Evolutionary conservation across 164 flowering plant species (phyloP).

Genomic region (Tetracentron sinense): DNA sequence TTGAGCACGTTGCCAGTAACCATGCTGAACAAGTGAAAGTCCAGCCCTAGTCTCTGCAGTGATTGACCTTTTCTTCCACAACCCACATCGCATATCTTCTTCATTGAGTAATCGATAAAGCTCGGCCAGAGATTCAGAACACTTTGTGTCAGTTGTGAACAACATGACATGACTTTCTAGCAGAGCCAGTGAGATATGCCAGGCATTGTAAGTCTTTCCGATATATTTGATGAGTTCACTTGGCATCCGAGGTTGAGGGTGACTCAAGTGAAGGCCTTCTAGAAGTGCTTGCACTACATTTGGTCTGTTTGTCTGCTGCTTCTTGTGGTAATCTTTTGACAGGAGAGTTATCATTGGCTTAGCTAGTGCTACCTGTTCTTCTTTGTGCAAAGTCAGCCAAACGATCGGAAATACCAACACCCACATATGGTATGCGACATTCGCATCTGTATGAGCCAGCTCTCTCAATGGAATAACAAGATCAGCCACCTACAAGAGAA

Average conservation of each 20-base stretch:
- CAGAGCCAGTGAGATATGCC: constrained; percentile 88
- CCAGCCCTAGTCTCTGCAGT: constrained; percentile 96
- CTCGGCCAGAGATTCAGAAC: constrained; percentile 95
- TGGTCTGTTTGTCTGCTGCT: constrained; percentile 82
- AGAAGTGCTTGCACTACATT: constrained; percentile 99
- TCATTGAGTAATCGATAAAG: constrained; percentile 95
- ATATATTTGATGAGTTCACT: constrained; percentile 96
- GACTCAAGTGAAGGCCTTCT: constrained; percentile 98
- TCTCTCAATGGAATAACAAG: constrained; percentile 88
- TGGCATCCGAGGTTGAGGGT: constrained; percentile 98
- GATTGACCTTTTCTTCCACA: constrained; percentile 89
- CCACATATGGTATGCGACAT: constrained; percentile 98
- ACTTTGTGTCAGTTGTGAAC: constrained; percentile 83
- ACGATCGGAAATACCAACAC: constrained; percentile 99
- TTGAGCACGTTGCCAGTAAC: constrained; percentile 97
- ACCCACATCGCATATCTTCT: constrained; percentile 98
- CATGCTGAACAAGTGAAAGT: constrained; percentile 96
- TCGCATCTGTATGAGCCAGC: constrained; percentile 91
- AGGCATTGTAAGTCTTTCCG: constrained; percentile 97
- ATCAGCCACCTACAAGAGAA: constrained; percentile 70
- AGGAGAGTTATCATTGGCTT: constrained; percentile 91
- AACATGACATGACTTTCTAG: constrained; percentile 96
- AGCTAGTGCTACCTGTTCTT: constrained; percentile 86
- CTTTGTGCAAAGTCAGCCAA: constrained; percentile 90
- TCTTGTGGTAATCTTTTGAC: constrained; percentile 93